phyloP scores from a whole-genome alignment of 495 filamentous ascomycete species.

The Cercophora samala region DNA sequence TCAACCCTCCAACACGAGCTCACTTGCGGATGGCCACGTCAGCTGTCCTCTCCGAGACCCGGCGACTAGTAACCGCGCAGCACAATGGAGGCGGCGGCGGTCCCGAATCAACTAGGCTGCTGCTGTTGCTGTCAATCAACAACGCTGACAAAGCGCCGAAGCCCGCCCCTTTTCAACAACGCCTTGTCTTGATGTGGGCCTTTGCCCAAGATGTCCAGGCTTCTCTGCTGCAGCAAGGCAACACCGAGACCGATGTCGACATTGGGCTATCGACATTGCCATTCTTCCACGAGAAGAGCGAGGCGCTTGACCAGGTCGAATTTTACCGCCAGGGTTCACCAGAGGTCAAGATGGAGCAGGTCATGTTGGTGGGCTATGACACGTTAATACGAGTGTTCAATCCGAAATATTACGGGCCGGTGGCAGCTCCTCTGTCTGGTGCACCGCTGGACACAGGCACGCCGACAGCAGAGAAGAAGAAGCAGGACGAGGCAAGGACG shows the following conservation, averaged over 20 bases:
- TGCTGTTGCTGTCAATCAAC: conserved; percentile 81
- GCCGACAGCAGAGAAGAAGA: conserved; percentile 30
- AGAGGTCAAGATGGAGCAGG: conserved; percentile 49
- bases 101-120: conserved; percentile 49
- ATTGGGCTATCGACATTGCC: conserved; percentile 78
- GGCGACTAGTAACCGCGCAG: background rate
- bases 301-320: conserved; percentile 56
- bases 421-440: background rate
- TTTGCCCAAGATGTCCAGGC: conserved; percentile 65
- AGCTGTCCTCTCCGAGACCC: conserved; percentile 51
- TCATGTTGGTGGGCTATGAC: conserved; percentile 85
- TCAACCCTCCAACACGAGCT: conserved; percentile 88
- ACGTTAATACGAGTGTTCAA: conserved; percentile 81
- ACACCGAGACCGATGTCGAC: conserved; percentile 52
- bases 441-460: background rate
- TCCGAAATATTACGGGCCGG: conserved; percentile 67
- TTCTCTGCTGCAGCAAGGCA: conserved; percentile 5
- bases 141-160: conserved; percentile 93
- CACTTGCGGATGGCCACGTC: conserved; percentile 73
- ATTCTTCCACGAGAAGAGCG: conserved; percentile 80
- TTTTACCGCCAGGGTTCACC: conserved; percentile 41
- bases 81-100: background rate
- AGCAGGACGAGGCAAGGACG: conserved; percentile 32
- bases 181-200: conserved; percentile 81
- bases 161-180: conserved; percentile 75